phyloP scores from a whole-genome alignment of 306 rosid genomes.

The Astragalus membranaceus region DNA sequence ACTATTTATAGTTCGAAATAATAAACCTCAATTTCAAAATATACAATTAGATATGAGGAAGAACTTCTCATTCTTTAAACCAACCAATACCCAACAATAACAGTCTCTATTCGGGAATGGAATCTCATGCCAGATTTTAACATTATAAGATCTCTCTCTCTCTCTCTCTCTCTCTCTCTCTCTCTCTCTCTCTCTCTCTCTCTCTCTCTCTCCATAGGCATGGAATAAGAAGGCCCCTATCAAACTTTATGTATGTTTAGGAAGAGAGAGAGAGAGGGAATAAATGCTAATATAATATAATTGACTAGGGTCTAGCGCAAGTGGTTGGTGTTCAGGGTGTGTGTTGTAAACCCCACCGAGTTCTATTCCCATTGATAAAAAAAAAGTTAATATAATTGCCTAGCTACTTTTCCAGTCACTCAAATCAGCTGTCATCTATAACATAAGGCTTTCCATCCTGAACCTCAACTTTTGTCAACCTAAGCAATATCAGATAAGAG shows the following conservation, averaged over 20 bases:
- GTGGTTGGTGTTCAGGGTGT: too few relatives aligned
- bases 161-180: too few relatives aligned
- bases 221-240: background rate
- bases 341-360: too few relatives aligned
- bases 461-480: constrained; percentile 6
- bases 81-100: background rate
- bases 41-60: background rate
- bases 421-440: background rate
- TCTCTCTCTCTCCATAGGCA: background rate
- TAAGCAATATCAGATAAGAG: background rate
- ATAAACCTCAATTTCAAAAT: background rate
- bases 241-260: background rate
- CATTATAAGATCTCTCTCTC: too few relatives aligned
- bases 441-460: background rate
- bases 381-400: background rate
- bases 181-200: too few relatives aligned
- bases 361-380: too few relatives aligned
- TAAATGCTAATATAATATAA: background rate
- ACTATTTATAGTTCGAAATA: background rate
- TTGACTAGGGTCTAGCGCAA: background rate
- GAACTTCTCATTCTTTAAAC: background rate
- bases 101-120: background rate
- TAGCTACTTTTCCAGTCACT: background rate
- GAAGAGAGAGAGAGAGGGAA: background rate
- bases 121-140: background rate